Evolutionary conservation across 2,329 filamentous ascomycete genomes (phyloP).

Genomic region (Ampelomyces quisqualis): DNA sequence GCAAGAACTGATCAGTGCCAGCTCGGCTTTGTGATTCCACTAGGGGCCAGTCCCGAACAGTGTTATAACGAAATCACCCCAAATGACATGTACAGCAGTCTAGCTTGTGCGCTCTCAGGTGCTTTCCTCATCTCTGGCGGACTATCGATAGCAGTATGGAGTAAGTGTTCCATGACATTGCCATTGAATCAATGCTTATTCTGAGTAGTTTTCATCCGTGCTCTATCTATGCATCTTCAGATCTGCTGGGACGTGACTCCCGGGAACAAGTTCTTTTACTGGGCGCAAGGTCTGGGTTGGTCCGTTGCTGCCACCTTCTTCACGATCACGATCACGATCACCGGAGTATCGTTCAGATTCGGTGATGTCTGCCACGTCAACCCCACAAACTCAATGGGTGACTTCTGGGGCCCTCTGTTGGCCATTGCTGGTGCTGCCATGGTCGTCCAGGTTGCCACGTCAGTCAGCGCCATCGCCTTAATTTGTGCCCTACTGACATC

Average conservation of each 20-base stretch:
- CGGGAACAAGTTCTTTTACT: slow-evolving; percentile 85
- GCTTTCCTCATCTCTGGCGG: slow-evolving; percentile 83
- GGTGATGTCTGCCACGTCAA: slow-evolving; percentile 93
- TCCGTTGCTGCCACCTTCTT: slow-evolving; percentile 76
- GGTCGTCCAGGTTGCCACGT: slow-evolving; percentile 80
- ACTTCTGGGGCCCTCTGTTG: slow-evolving; percentile 88
- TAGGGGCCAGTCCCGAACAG: slow-evolving; percentile 74
- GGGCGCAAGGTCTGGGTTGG: slow-evolving; percentile 78
- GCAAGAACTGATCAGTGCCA: slow-evolving; percentile 42
- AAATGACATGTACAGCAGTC: slow-evolving; percentile 80
- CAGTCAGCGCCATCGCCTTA: slow-evolving; percentile 45
- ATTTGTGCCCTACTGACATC: slow-evolving; percentile 13
- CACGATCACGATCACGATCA: slow-evolving; percentile 74
- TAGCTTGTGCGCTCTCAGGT: slow-evolving; percentile 84
- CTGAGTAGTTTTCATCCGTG: slow-evolving; percentile 70
- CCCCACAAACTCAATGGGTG: slow-evolving; percentile 75
- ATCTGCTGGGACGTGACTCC: slow-evolving; percentile 97
- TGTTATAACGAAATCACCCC: slow-evolving; percentile 91
- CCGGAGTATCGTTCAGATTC: slow-evolving; percentile 92
- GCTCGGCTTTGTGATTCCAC: slow-evolving; percentile 87
- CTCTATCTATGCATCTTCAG: slow-evolving; percentile 89
- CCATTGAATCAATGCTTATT: slow-evolving; percentile 1
- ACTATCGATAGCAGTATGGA: slow-evolving; percentile 82
- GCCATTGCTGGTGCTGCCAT: slow-evolving; percentile 74
- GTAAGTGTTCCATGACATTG: slow-evolving; percentile 40